Evolutionary conservation across 148 eudicot species (phyloP).

Genomic region (Simmondsia chinensis): DNA sequence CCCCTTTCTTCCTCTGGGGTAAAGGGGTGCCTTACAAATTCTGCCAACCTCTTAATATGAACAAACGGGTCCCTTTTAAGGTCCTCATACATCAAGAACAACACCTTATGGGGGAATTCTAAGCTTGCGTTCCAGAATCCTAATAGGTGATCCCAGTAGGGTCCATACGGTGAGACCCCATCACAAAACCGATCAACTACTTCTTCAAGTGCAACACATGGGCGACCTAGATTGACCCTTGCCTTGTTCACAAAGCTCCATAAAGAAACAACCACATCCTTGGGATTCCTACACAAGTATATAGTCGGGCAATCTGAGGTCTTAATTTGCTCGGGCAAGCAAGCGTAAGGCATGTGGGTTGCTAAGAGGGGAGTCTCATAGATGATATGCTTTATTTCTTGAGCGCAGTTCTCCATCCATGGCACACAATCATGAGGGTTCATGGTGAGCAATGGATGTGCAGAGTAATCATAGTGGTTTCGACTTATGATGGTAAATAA

Average conservation of each 20-base stretch:
- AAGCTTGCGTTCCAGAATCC: background rate
- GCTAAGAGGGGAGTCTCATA: too few species aligned
- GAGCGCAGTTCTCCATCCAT: background rate
- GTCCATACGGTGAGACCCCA: background rate
- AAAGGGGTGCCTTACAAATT: background rate
- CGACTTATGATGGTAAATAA: background rate
- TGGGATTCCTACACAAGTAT: too few species aligned
- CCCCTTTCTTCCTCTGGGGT: background rate
- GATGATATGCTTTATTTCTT: too few species aligned
- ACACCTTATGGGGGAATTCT: background rate
- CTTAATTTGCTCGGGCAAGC: too few species aligned
- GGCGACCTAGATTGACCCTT: background rate
- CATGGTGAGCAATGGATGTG: background rate
- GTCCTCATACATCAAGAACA: background rate
- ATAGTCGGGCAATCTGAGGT: too few species aligned
- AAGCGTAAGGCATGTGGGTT: too few species aligned
- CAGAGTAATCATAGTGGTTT: background rate
- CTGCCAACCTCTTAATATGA: background rate
- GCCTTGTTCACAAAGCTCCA: background rate
- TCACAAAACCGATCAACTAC: background rate
- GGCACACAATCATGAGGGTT: background rate
- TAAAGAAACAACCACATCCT: background rate
- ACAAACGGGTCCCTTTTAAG: background rate
- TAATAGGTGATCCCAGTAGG: background rate
- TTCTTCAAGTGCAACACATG: background rate